phyloP scores from a whole-genome alignment of 1,284 basidiomycete genomes.

The Peniophora sp. region DNA sequence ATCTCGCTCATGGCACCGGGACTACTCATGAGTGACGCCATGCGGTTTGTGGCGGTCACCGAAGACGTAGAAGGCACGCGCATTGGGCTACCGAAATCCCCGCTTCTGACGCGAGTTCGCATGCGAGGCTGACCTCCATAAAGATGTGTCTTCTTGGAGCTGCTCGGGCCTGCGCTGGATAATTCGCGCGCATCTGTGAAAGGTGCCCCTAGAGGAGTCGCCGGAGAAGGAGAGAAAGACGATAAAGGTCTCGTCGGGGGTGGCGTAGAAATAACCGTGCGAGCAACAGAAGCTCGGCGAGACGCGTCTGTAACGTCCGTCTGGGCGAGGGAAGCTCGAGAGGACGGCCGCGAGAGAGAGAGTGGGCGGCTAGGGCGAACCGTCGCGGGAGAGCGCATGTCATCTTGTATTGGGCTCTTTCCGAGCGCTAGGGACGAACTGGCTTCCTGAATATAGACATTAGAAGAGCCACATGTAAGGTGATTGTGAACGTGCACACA shows the following conservation, averaged over 20 bases:
- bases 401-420: not conserved
- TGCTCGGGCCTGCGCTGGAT: not conserved
- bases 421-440: not conserved
- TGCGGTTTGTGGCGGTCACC: not conserved
- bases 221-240: not conserved
- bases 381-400: not conserved
- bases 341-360: not conserved
- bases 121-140: not conserved
- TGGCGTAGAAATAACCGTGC: not conserved
- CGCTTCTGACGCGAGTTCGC: slow-evolving; percentile 1
- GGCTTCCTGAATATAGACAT: not conserved
- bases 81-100: slow-evolving; percentile 2
- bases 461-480: slow-evolving; percentile 1
- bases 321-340: not conserved
- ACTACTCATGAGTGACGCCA: not conserved
- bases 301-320: not conserved
- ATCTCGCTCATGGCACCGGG: slow-evolving; percentile 6
- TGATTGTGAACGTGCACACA: slow-evolving; percentile 4
- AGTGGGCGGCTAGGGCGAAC: not conserved
- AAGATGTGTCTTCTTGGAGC: not conserved
- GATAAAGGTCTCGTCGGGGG: not conserved
- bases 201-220: not conserved
- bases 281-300: not conserved
- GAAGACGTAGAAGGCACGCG: not conserved
- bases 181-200: not conserved